These are phyloP conservation scores for Fusarium sacchari DNA, from an alignment of 2,329 filamentous ascomycete species.

Conservation along the genomic window DNA sequence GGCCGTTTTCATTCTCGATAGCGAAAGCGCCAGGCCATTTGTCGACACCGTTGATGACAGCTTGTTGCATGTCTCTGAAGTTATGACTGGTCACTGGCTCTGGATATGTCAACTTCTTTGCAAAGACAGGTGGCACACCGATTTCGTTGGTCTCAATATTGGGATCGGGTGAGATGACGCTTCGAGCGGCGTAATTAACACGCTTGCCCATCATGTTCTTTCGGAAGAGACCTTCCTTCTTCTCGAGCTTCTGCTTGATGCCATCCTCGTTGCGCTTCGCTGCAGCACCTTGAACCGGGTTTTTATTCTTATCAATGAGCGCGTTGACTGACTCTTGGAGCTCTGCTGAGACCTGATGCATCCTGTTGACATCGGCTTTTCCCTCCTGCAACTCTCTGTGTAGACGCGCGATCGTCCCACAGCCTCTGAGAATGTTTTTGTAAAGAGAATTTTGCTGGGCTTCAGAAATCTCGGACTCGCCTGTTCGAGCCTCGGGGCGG, in stretches of 20 bases:
- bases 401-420: slow-evolving; percentile 78
- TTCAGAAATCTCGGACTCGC: slow-evolving; percentile 84
- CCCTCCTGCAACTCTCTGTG: slow-evolving; percentile 62
- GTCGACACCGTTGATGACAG: slow-evolving; percentile 92
- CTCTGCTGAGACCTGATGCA: slow-evolving; percentile 83
- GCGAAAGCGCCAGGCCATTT: slow-evolving; percentile 95
- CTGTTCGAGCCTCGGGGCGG: slow-evolving; percentile 85
- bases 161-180: slow-evolving; percentile 97
- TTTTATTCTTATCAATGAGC: slow-evolving; percentile 90
- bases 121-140: slow-evolving; percentile 97
- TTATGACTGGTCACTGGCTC: slow-evolving; percentile 98
- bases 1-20: slow-evolving; percentile 95
- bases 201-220: slow-evolving; percentile 99
- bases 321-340: slow-evolving; percentile 92
- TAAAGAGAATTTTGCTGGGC: slow-evolving; percentile 89
- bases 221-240: slow-evolving; percentile 97
- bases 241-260: slow-evolving; percentile 97
- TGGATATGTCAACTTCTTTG: slow-evolving; percentile 93
- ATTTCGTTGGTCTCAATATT: slow-evolving; percentile 99
- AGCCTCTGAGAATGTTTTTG: slow-evolving; percentile 82
- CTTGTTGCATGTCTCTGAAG: slow-evolving; percentile 93
- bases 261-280: slow-evolving; percentile 86
- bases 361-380: slow-evolving; percentile 68
- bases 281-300: slow-evolving; percentile 81
- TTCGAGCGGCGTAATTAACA: slow-evolving; percentile 97